Base-by-base conservation (phyloP, 345 rosid species). In the Pistacia atlantica region DNA sequence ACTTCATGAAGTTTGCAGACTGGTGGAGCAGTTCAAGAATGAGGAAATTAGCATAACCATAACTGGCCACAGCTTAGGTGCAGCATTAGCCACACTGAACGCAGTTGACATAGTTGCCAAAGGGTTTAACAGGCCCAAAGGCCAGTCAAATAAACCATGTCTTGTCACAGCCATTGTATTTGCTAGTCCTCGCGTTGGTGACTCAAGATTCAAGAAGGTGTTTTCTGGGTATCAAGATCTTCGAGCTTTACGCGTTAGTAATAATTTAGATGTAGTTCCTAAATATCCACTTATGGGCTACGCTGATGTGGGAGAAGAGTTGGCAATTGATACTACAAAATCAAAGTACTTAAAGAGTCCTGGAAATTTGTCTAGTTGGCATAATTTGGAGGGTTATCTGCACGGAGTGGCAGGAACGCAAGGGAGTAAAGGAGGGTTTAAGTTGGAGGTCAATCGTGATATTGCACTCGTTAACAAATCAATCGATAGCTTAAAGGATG, bases 331-430 rank as follows among this genome's bases (percentile, higher is more conserved):
- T 65, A 91, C 89, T 1, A 80, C 87, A 52, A 85, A 85, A 61
- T 92, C 97, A 0, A 70, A 49, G 49, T 91, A 87, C 89, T 42
- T 95, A 79, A 93, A 87, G 80, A 78, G 84, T 69, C 89, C 93
- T 0, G 94, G 90, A 73, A 82, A 74, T 79, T 2, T 81, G 0
- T 55, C 77, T 0, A 82, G 59, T 57, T 86, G 87, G 87, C 98
- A 91, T 73, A 87, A 87, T 58, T 73, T 91, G 77, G 97, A 95
- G 77, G 80, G 51, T 28, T 91, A 91, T 76, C 71, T 93, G 69
- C 98, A 93, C 51, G 98, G 98, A 18, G 89, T 91, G 8, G 97
- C 94, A 0, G 97, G 95, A 5, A 85, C 89, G 4, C 95, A 88
- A 71, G 95, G 97, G 52, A 73, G 79, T 31, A 54, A 37, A 73